Conservation (phyloP, 2,329 filamentous ascomycete genomes). For the Penicillium sp. region DNA sequence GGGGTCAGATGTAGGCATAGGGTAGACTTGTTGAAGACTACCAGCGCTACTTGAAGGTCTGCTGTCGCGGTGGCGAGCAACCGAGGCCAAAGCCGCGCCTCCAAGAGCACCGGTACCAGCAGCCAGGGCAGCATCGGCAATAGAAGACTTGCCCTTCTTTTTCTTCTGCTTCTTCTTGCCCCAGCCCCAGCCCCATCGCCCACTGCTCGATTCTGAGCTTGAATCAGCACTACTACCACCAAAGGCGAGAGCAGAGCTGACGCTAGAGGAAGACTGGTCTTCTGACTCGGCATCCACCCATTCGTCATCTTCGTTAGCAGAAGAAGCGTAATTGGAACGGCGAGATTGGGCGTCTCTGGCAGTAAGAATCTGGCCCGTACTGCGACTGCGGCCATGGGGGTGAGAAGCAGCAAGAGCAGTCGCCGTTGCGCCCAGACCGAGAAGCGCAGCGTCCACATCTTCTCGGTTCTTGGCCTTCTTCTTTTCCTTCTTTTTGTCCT, state of each 20-base stretch:
- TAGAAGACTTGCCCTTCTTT: constrained; percentile 27
- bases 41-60: constrained; percentile 38
- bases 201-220: constrained; percentile 52
- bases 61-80: constrained; percentile 30
- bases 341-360: constrained; percentile 27
- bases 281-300: constrained; percentile 58
- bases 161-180: constrained; percentile 47
- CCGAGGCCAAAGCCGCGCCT: constrained; percentile 39
- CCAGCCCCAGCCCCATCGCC: constrained; percentile 59
- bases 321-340: constrained; percentile 25
- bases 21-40: constrained; percentile 56
- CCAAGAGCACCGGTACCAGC: constrained; percentile 43
- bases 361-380: constrained; percentile 33
- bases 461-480: constrained; percentile 26
- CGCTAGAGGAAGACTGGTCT: constrained; percentile 49
- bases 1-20: constrained; percentile 62
- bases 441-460: constrained; percentile 45
- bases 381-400: constrained; percentile 30
- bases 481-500: constrained; percentile 31
- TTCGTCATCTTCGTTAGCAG: constrained; percentile 44
- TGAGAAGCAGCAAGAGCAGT: constrained; percentile 43
- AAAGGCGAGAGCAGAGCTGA: constrained; percentile 57
- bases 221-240: constrained; percentile 54
- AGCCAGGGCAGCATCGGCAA: constrained; percentile 32
- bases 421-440: constrained; percentile 47